These are phyloP conservation scores for Stylonectria norvegica DNA, from an alignment of 2,329 filamentous ascomycete genomes.

Conservation along the genomic window DNA sequence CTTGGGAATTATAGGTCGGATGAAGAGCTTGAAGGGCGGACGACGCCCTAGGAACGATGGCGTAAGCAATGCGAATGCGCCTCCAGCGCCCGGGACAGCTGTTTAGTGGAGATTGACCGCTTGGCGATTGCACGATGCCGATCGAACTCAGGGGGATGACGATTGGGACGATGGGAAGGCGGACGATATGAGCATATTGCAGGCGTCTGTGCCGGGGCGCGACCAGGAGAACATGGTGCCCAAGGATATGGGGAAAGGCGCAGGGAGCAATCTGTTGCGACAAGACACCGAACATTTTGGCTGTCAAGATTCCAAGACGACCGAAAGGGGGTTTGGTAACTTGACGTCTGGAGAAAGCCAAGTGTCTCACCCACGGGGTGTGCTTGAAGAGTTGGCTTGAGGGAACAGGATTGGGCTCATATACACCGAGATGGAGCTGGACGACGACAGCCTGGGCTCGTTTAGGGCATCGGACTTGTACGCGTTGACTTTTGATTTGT, in stretches of 20 bases:
- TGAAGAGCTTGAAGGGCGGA: conserved; percentile 77
- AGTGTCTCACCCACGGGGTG: no score
- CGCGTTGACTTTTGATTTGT: no score
- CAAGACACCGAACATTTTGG: conserved; percentile 18
- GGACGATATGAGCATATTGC: conserved; percentile 9
- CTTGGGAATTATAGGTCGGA: conserved; percentile 69
- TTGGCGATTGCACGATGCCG: conserved; percentile 19
- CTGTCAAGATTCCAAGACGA: conserved; percentile 10
- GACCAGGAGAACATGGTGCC: conserved; percentile 23
- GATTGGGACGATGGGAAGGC: conserved; percentile 2
- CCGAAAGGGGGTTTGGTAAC: conserved; percentile 2
- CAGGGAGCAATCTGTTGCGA: conserved; percentile 5
- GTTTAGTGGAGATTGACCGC: conserved; percentile 33
- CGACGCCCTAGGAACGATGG: conserved; percentile 41
- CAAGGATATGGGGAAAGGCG: conserved; percentile 10
- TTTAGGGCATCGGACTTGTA: no score
- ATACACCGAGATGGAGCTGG: no score
- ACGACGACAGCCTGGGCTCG: no score
- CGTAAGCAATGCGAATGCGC: conserved; percentile 35
- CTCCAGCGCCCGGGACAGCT: conserved; percentile 40
- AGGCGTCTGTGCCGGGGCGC: conserved; percentile 6
- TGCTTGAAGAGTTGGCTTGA: conserved; percentile 13
- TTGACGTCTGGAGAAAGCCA: conserved; percentile 2
- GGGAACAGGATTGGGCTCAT: no score
- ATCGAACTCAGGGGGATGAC: conserved; percentile 13